Percentiles rank a stretch among this genome's conserved stretches.
Conservation (phyloP, 257 asterid genomes). For the Cruciata laevipes region DNA sequence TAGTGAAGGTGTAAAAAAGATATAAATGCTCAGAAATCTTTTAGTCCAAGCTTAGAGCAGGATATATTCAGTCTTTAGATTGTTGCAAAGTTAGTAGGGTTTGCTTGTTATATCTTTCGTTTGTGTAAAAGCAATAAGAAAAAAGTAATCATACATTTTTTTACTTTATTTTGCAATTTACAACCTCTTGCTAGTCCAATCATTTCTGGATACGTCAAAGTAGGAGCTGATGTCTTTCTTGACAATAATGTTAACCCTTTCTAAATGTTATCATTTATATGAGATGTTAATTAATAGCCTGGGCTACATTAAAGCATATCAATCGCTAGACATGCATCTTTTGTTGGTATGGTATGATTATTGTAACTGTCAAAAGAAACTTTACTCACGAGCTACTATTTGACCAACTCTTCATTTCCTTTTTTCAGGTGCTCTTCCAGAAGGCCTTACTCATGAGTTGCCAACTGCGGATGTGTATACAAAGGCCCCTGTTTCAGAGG, state of each 20-base stretch:
- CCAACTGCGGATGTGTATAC: conserved; percentile 75
- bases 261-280: background rate
- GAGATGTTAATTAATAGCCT: background rate
- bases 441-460: conserved; percentile 79
- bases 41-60: background rate
- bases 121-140: background rate
- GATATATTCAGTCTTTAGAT: background rate
- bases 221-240: background rate
- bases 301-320: background rate
- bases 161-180: background rate
- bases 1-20: background rate
- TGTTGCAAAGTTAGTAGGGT: background rate
- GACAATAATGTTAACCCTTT: background rate
- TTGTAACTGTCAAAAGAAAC: background rate
- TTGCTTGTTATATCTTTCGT: background rate
- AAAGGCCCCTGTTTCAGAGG: conserved; percentile 33
- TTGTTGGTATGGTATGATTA: no score
- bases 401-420: conserved; percentile 4
- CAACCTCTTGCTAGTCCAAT: background rate
- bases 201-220: background rate
- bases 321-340: background rate
- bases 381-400: background rate
- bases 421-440: conserved; percentile 60
- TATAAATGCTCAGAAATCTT: no score
- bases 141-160: background rate